Evolutionary conservation across 2,329 filamentous ascomycete genomes (phyloP).

Genomic region (Fusarium domesticum): DNA sequence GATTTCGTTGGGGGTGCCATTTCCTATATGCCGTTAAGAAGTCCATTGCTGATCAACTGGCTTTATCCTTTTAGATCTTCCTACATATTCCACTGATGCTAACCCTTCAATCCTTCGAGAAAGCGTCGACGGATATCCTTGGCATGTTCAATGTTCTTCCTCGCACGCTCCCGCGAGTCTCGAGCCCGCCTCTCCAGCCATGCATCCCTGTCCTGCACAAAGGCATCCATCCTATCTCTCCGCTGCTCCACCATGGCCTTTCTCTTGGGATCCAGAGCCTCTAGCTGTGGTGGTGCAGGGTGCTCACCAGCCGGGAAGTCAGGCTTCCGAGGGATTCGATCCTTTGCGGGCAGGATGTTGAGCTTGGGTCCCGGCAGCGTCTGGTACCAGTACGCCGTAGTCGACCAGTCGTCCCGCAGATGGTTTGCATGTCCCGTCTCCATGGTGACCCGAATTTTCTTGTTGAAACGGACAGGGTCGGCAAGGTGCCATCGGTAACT

Average conservation of each 20-base stretch:
- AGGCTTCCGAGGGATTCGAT: conserved; percentile 21
- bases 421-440: conserved; percentile 34
- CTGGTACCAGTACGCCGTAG: conserved; percentile 35
- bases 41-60: neutral
- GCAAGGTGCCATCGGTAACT: conserved; percentile 34
- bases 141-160: conserved; percentile 10
- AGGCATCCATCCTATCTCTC: conserved; percentile 19
- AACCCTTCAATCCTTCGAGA: conserved; percentile 1
- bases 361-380: conserved; percentile 31
- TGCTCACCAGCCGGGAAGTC: conserved; percentile 14
- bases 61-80: neutral
- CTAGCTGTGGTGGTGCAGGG: conserved; percentile 6
- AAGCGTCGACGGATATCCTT: conserved; percentile 7
- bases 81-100: neutral
- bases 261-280: conserved; percentile 1
- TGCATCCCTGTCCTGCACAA: conserved; percentile 23
- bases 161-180: conserved; percentile 14
- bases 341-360: conserved; percentile 26
- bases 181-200: conserved; percentile 25
- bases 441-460: conserved; percentile 27
- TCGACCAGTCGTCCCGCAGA: conserved; percentile 32
- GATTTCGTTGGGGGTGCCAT: no score
- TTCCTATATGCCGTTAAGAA: no score
- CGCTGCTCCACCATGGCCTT: conserved; percentile 15
- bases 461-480: conserved; percentile 34